These are phyloP conservation scores for Lactifluus echinatus DNA, from an alignment of 768 basidiomycete species.

Conservation along the genomic window DNA sequence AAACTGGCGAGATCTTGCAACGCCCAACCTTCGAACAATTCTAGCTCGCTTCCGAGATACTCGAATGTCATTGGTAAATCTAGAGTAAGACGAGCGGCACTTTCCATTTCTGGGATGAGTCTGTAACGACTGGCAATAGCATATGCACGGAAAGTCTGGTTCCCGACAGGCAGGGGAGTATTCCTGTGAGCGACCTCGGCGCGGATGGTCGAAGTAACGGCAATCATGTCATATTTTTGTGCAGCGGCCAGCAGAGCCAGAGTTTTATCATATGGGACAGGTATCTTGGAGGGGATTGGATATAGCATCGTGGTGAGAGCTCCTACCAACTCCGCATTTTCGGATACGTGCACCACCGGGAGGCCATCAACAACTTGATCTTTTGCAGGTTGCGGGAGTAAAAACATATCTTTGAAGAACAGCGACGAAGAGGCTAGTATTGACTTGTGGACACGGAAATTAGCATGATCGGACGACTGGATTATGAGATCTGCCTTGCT, in stretches of 20 bases:
- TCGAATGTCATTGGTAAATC: neutral
- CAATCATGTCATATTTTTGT: constrained; percentile 23
- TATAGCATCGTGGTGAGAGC: constrained; percentile 8
- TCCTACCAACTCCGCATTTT: neutral
- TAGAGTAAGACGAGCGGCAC: neutral
- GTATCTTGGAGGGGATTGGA: constrained; percentile 5
- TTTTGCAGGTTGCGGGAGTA: constrained; percentile 6
- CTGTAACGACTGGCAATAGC: constrained; percentile 8
- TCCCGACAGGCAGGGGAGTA: neutral
- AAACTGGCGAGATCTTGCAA: neutral
- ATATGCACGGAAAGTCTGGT: constrained; percentile 15
- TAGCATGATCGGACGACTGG: neutral
- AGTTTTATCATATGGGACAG: neutral
- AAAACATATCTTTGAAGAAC: constrained; percentile 16
- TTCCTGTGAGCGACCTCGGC: neutral
- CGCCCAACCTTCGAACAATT: neutral
- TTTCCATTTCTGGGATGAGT: neutral
- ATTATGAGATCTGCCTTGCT: neutral
- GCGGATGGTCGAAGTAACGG: neutral
- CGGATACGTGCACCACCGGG: neutral
- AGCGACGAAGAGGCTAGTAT: constrained; percentile 2
- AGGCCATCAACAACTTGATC: neutral
- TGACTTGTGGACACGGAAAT: constrained; percentile 14
- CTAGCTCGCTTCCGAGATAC: neutral
- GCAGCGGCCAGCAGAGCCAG: constrained; percentile 13